Conservation (phyloP, 2,329 filamentous ascomycete genomes). For the Mariannaea sp. region DNA sequence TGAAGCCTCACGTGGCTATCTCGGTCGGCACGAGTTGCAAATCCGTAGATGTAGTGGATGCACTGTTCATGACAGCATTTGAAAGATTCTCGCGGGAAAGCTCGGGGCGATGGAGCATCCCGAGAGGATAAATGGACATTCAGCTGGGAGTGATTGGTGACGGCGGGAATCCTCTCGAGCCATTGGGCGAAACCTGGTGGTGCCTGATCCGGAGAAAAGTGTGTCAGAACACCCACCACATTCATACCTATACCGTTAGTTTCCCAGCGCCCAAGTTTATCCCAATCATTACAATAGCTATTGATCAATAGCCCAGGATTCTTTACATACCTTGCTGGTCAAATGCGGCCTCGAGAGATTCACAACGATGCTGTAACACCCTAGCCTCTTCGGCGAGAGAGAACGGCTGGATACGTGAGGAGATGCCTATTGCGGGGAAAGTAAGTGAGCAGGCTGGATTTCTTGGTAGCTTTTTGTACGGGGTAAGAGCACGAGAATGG, state of each 20-base stretch:
- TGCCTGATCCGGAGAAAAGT: constrained; percentile 38
- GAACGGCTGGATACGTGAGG: constrained; percentile 48
- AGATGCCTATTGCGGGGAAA: constrained; percentile 32
- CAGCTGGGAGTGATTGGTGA: constrained; percentile 54
- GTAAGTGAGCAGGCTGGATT: constrained; percentile 26
- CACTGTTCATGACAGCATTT: constrained; percentile 62
- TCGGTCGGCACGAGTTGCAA: constrained; percentile 54
- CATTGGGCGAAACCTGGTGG: constrained; percentile 56
- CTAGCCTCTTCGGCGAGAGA: constrained; percentile 63
- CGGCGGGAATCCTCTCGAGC: constrained; percentile 57
- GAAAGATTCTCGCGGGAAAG: constrained; percentile 41
- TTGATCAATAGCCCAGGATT: background rate
- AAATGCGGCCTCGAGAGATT: constrained; percentile 60
- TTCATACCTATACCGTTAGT: constrained; percentile 41
- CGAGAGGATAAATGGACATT: constrained; percentile 43
- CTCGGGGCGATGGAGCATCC: constrained; percentile 19
- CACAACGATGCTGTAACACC: constrained; percentile 61
- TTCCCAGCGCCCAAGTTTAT: background rate
- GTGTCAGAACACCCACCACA: constrained; percentile 39
- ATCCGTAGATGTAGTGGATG: constrained; percentile 63
- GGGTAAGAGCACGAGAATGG: no score
- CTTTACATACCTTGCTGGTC: constrained; percentile 43
- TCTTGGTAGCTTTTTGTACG: constrained; percentile 12
- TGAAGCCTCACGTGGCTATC: constrained; percentile 58
- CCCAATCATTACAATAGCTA: background rate